phyloP scores from a whole-genome alignment of 2,329 filamentous ascomycete species.

The Xylaria sp. region DNA sequence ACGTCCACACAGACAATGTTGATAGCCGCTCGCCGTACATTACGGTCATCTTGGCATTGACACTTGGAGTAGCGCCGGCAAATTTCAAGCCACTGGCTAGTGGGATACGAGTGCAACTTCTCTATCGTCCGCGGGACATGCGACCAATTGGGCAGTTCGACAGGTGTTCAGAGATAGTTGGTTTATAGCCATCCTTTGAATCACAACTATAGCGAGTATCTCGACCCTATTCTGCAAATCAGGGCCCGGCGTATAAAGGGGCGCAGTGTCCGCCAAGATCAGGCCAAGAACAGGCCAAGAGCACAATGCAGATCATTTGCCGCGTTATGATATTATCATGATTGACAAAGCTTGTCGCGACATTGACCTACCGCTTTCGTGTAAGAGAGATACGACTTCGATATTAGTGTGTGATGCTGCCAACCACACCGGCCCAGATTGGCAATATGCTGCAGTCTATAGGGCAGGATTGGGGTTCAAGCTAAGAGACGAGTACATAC shows the following conservation, averaged over 20 bases:
- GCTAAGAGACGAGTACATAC: slow-evolving; percentile 20
- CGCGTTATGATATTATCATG: slow-evolving; percentile 23
- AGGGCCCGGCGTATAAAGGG: slow-evolving; percentile 20
- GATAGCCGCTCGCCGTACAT: slow-evolving; percentile 15
- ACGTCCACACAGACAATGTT: slow-evolving; percentile 1
- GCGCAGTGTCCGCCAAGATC: slow-evolving; percentile 37
- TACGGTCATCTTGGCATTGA: slow-evolving; percentile 21
- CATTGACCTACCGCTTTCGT: slow-evolving; percentile 46
- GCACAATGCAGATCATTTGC: slow-evolving; percentile 34
- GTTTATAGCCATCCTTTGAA: slow-evolving; percentile 9
- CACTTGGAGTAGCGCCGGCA: slow-evolving; percentile 21
- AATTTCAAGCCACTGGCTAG: slow-evolving; percentile 22
- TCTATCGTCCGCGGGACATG: slow-evolving; percentile 27
- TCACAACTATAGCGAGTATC: slow-evolving; percentile 15
- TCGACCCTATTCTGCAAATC: slow-evolving; percentile 25
- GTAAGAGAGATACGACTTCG: slow-evolving; percentile 43
- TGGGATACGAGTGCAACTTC: slow-evolving; percentile 27
- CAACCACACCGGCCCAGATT: slow-evolving; percentile 23
- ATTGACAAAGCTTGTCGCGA: slow-evolving; percentile 36
- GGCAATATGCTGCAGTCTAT: slow-evolving; percentile 30
- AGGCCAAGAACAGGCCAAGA: slow-evolving; percentile 27
- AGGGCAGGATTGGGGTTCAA: slow-evolving; percentile 17
- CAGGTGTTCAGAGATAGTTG: not conserved
- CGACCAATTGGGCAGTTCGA: slow-evolving; percentile 34
- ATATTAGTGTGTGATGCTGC: slow-evolving; percentile 44